phyloP scores from a whole-genome alignment of 2,329 filamentous ascomycete species.

The Botrytis hyacinthi region DNA sequence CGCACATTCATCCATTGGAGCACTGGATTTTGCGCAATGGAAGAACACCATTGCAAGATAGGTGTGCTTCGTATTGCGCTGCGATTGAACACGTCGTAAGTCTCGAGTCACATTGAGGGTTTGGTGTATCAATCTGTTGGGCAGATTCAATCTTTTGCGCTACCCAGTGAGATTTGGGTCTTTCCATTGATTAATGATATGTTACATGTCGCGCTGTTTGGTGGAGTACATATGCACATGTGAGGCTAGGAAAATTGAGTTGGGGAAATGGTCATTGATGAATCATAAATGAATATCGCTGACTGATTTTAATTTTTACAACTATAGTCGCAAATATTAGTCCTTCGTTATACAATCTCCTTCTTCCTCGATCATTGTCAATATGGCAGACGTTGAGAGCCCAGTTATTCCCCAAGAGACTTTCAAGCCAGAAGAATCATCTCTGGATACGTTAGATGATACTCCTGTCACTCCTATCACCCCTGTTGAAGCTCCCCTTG shows the following conservation, averaged over 20 bases:
- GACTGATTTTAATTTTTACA: conserved; percentile 4
- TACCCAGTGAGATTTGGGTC: conserved; percentile 9
- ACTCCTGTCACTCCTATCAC: conserved; percentile 3
- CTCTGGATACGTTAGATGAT: conserved; percentile 5
- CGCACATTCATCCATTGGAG: conserved; percentile 8
- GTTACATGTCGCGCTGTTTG: conserved; percentile 16
- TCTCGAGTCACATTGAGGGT: conserved; percentile 14
- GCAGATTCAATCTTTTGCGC: conserved; percentile 11
- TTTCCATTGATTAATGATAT: conserved; percentile 13
- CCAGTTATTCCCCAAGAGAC: not conserved
- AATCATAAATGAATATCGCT: conserved; percentile 17
- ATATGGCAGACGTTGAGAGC: conserved; percentile 21
- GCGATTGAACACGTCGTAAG: conserved; percentile 21
- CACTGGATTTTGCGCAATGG: conserved; percentile 6
- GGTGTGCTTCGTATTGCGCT: not conserved
- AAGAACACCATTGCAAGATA: not conserved
- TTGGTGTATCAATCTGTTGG: conserved; percentile 8
- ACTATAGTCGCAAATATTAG: conserved; percentile 19
- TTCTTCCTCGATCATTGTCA: conserved; percentile 7
- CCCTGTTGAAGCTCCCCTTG: conserved; percentile 1
- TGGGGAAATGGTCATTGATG: conserved; percentile 10
- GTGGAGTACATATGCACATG: conserved; percentile 18
- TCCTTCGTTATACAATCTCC: conserved; percentile 16
- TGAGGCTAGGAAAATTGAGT: conserved; percentile 6
- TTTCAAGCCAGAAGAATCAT: not conserved